phyloP scores from a whole-genome alignment of 2,329 filamentous ascomycete species.

The Trichoderma semiorbis region DNA sequence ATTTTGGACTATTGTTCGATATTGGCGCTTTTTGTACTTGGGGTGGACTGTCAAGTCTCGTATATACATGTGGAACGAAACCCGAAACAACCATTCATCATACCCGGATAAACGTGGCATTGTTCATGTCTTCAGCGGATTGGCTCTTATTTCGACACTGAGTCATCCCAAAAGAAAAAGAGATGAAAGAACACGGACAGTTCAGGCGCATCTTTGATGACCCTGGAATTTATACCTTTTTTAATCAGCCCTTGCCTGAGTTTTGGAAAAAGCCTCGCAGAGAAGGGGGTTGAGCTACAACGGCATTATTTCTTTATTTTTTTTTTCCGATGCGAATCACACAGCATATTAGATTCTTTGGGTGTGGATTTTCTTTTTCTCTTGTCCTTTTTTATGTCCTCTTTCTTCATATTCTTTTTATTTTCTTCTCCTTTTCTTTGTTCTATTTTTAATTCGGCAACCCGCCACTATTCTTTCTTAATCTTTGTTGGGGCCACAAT shows the following conservation, averaged over 20 bases:
- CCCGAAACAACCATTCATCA: slow-evolving; percentile 28
- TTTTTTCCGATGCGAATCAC: not conserved
- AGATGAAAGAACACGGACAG: not conserved
- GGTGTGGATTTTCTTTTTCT: slow-evolving; percentile 22
- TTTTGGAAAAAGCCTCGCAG: slow-evolving; percentile 12
- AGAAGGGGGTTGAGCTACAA: slow-evolving; percentile 9
- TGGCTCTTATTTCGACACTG: not conserved
- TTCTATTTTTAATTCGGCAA: not conserved
- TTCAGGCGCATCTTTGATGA: not conserved
- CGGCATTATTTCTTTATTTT: not conserved
- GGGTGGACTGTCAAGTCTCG: slow-evolving; percentile 29
- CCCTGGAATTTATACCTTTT: not conserved
- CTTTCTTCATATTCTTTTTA: slow-evolving; percentile 10
- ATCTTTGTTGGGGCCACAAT: not conserved
- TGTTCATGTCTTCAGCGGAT: slow-evolving; percentile 24
- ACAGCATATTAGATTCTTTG: not conserved
- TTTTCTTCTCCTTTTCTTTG: slow-evolving; percentile 19
- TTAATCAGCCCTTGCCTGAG: not conserved
- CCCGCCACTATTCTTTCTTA: not conserved
- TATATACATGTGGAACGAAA: slow-evolving; percentile 32
- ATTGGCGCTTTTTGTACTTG: slow-evolving; percentile 29
- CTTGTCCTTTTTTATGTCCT: not conserved
- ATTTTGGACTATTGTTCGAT: slow-evolving; percentile 34
- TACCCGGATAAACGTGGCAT: slow-evolving; percentile 50
- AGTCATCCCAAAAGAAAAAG: not conserved